phyloP scores from a whole-genome alignment of 495 filamentous ascomycete species.

The Aspergillus leporis region DNA sequence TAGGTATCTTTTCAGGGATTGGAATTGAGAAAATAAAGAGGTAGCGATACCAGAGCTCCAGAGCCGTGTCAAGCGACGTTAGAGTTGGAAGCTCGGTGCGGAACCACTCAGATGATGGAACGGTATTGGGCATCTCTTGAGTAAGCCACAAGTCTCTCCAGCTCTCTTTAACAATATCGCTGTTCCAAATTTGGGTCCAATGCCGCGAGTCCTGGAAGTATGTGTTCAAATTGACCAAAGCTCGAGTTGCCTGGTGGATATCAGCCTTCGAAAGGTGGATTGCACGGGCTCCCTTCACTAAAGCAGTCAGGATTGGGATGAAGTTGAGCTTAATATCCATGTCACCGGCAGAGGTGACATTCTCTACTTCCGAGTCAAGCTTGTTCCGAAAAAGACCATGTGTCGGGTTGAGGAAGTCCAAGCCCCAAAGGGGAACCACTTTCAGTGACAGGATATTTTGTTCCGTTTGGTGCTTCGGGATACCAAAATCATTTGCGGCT shows the following conservation, averaged over 20 bases:
- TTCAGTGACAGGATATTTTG: conserved; percentile 65
- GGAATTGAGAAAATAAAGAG: conserved; percentile 71
- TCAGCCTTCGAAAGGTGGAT: conserved; percentile 50
- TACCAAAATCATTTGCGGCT: conserved; percentile 64
- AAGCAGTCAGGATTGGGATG: conserved; percentile 58
- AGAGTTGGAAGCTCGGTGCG: conserved; percentile 60
- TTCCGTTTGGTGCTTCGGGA: conserved; percentile 67
- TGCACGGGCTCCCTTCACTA: conserved; percentile 60
- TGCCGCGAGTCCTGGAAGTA: conserved; percentile 62
- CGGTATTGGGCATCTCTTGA: conserved; percentile 54
- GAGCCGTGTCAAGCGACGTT: conserved; percentile 53
- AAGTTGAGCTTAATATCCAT: conserved; percentile 62
- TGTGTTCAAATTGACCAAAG: conserved; percentile 60
- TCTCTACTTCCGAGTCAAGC: conserved; percentile 61
- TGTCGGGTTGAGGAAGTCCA: conserved; percentile 62
- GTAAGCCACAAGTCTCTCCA: conserved; percentile 65
- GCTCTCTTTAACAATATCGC: conserved; percentile 56
- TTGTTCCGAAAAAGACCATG: conserved; percentile 65
- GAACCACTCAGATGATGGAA: conserved; percentile 54
- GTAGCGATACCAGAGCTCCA: conserved; percentile 65
- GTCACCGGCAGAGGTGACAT: conserved; percentile 51
- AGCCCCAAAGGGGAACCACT: conserved; percentile 65
- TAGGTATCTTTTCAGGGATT: conserved; percentile 61
- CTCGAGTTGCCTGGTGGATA: conserved; percentile 56
- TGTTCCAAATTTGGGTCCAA: conserved; percentile 66